Evolutionary conservation across 2,329 filamentous ascomycete species (phyloP), one percentile per base, ranked within the genome.

Genomic region (Fusarium lyarnte): DNA sequence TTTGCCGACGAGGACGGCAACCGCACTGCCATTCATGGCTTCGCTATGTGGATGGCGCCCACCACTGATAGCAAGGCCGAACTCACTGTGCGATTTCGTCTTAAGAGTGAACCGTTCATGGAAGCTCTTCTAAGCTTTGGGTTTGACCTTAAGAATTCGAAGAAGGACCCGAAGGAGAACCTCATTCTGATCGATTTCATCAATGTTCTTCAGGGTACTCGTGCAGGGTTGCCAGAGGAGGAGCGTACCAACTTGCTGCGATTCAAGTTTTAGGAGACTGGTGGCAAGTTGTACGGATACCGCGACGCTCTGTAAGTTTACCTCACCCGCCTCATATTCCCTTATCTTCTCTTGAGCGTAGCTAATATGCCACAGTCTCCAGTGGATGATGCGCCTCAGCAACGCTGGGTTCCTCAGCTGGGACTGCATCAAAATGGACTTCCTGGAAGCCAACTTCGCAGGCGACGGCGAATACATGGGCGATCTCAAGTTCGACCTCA

Each of bases 311-410:
- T 73, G 70, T 73, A 23, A 54, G 69, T 27, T 31, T 5, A 6
- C 4, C 3, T 16, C 3, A 7, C 7, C 7, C 10, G 27, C 8
- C 27, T 29, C 27, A 29, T 29, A 29, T 29, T 7, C 3, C 12
- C 8, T 12, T 7, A 27, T 16, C 3, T 2, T 1, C 0, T 9
- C 0, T 11, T 8, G 19, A 12, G 1, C 9, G 2, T 8, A 3
- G 3, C 60, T 73, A 11, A 73, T 6, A 9, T 8, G 5, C 0
- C 6, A 1, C 9, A 73, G 69, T 5, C 58, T 62, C 2, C 70
- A 73, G 57, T 73, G 69, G 70, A 73, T 73, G 65, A 9, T 73
- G 3, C 65, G 69, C 11, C 49, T 73, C 29, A 42, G 45, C 45
- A 38, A 29, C 6, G 33, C 42, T 21, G 19, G 27, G 5, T 31